These are phyloP conservation scores for Rubus parviflorus DNA, from an alignment of 306 rosid species.

Conservation along the genomic window DNA sequence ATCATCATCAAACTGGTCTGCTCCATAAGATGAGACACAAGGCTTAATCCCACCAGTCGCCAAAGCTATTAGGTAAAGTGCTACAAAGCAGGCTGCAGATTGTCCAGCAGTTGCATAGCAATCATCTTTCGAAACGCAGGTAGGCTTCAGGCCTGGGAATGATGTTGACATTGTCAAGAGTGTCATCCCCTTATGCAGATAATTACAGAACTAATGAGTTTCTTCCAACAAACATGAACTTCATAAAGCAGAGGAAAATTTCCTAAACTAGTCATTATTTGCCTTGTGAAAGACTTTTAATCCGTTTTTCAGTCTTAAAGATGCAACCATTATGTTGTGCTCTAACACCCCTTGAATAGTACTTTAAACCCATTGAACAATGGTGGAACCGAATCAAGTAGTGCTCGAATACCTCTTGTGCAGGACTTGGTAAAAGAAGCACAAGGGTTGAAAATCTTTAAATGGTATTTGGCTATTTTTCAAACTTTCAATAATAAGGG, in stretches of 20 bases:
- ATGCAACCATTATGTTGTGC: not conserved
- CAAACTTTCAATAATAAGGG: not conserved
- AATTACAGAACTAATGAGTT: not conserved
- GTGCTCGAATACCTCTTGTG: not conserved
- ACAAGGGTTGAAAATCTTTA: not conserved
- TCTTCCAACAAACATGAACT: not conserved
- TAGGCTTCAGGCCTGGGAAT: conserved; percentile 15
- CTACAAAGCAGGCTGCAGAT: conserved; percentile 1
- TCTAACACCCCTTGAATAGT: not conserved
- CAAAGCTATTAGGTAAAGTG: conserved; percentile 16
- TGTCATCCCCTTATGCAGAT: conserved; percentile 11
- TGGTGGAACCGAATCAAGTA: not conserved
- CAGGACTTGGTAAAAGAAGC: not conserved
- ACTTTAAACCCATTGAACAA: not conserved
- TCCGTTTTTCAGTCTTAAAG: not conserved
- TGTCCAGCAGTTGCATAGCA: conserved; percentile 6
- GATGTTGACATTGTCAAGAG: conserved; percentile 3
- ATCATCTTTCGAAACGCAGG: not conserved
- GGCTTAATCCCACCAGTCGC: conserved; percentile 26
- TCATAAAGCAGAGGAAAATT: not conserved
- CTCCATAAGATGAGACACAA: conserved; percentile 24
- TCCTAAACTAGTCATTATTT: not conserved
- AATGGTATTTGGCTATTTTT: not conserved
- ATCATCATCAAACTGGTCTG: conserved; percentile 21
- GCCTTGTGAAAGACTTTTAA: not conserved